Evolutionary conservation across 2,329 filamentous ascomycete genomes (phyloP), one percentile per base, ranked within the genome.

Genomic region (Xylariomycetidae sp.): DNA sequence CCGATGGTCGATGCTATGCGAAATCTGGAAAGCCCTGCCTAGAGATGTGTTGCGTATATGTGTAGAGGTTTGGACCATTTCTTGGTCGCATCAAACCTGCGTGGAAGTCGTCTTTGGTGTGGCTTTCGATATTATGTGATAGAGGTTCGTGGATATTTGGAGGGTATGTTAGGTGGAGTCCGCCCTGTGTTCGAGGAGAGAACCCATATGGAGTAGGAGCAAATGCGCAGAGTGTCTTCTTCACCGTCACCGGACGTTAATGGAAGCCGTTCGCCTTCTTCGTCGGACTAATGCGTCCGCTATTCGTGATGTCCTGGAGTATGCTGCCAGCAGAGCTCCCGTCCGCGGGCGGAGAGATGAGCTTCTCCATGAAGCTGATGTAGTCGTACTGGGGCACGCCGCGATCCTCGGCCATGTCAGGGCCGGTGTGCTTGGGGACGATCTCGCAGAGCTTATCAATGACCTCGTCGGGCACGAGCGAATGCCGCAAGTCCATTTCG

Each of bases 401-500:
- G 34, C 88, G 73, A 58, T 97, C 92, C 53, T 88, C 80, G 36
- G 87, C 79, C 61, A 90, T 74, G 59, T 96, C 89, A 3, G 88
- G 88, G 0, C 90, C 92, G 31, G 72, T 77, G 58, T 96, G 89
- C 33, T 67, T 57, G 1, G 92, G 92, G 74, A 98, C 94, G 32
- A 87, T 86, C 52, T 85, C 76, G 33, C 92, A 72, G 30, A 98
- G 72, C 60, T 95, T 86, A 42, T 96, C 89, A 54, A 98, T 96
- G 44, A 98, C 85, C 56, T 97, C 90, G 56, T 98, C 92, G 0
- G 92, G 92, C 23, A 98, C 94, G 25, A 98, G 76, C 26, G 85
- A 92, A 62, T 98, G 92, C 39, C 90, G 79, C 37, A 98, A 75
- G 59, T 98, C 92, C 69, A 98, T 85, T 65, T 98, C 92, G 5